Evolutionary conservation across 768 basidiomycete species (phyloP).

Genomic region (Pleurotus pulmonarius): DNA sequence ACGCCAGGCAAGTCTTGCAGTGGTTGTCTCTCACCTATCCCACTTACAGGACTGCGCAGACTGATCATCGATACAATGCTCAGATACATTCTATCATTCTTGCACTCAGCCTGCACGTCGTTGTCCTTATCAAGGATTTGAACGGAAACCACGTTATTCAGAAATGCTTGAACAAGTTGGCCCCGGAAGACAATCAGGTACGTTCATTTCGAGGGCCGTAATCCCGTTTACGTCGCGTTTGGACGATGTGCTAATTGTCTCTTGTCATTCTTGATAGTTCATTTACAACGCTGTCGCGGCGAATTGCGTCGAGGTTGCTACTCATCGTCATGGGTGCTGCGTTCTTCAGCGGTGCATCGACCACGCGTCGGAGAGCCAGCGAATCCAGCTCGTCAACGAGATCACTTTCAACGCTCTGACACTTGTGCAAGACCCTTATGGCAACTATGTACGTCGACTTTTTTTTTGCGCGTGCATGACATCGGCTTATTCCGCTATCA

Average conservation of each 20-base stretch:
- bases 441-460: conserved; percentile 69
- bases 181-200: conserved; percentile 98
- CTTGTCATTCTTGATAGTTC: conserved; percentile 48
- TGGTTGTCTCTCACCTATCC: conserved; percentile 30
- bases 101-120: conserved; percentile 95
- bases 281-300: conserved; percentile 99
- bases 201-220: neutral
- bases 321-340: conserved; percentile 97
- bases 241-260: neutral
- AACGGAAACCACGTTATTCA: conserved; percentile 98
- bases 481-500: conserved; percentile 23
- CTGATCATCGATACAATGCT: conserved; percentile 78
- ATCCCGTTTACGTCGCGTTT: neutral
- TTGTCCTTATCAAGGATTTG: conserved; percentile 97
- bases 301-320: conserved; percentile 98
- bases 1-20: conserved; percentile 69
- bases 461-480: neutral
- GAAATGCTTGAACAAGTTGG: conserved; percentile 97
- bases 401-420: conserved; percentile 98
- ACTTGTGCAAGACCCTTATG: conserved; percentile 95
- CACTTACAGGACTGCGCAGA: conserved; percentile 58
- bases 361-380: conserved; percentile 93
- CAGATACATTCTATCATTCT: conserved; percentile 97
- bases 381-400: conserved; percentile 95
- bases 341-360: conserved; percentile 98